Evolutionary conservation across 257 asterid species (phyloP), one percentile per base, ranked within the genome.

Genomic region (Linderniella brevidens): DNA sequence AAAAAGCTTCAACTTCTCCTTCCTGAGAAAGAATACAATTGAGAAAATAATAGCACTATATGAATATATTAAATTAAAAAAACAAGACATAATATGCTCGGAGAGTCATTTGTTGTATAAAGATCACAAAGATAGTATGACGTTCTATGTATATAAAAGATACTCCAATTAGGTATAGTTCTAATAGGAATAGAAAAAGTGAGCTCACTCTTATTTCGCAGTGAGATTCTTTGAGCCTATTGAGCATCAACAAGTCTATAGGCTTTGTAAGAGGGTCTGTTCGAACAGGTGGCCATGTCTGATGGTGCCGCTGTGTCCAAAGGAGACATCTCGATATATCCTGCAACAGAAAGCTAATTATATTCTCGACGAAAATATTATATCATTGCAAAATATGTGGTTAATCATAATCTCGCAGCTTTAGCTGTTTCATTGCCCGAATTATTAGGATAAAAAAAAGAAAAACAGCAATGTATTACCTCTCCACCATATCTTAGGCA

Each of bases 221-320:
- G 64, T 77, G 74, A 62, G 92, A 74, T 70, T 90, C 98, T 60
- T 75, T 78, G 43, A 90, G 93, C 48, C 78, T 79, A 70, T 79
- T 90, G 43, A 90, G 74, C 94, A 81, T 77, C 69, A 90, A 58
- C 65, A 76, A 61, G 65, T 90, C 94, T 41, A 81, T 71, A 51
- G 98, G 93, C 64, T 77, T 90, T 48, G 96, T 61, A 55, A 84
- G 71, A 68, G 92, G 70, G 75, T 88, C 95, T 19, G 94, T 78
- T 38, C 98, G 94, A 64, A 88, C 77, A 37, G 83, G 87, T 9
- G 98, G 98, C 98, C 98, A 88, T 35, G 95, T 84, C 62, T 84
- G 95, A 65, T 88, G 98, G 64, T 88, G 98, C 62, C 94, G 75
- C 66, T 88, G 98, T 47, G 98, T 88, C 98, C 98, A 84, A 41